A percentile compares a stretch with the other conserved stretches of the same genome.
Conservation (phyloP, 2,329 filamentous ascomycete species). For the Pseudogymnoascus sp. region DNA sequence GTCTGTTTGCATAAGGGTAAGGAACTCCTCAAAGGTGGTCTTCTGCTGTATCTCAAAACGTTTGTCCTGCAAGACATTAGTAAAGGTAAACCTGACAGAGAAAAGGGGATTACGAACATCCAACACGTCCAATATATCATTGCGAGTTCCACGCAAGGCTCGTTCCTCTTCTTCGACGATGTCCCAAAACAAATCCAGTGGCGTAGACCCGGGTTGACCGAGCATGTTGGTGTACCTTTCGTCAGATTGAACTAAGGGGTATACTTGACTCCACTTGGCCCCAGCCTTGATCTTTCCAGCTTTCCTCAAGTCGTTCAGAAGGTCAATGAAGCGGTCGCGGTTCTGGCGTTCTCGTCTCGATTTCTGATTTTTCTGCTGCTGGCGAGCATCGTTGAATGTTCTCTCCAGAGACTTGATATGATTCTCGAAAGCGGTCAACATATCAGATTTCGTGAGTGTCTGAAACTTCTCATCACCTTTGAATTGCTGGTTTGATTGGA, state of each 20-base stretch:
- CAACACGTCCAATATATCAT: slow-evolving; percentile 78
- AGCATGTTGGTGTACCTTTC: slow-evolving; percentile 75
- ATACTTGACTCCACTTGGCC: slow-evolving; percentile 79
- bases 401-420: slow-evolving; percentile 91
- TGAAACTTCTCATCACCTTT: slow-evolving; percentile 78
- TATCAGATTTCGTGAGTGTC: slow-evolving; percentile 75
- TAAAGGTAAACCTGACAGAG: not conserved
- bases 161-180: slow-evolving; percentile 88
- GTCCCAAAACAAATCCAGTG: slow-evolving; percentile 94
- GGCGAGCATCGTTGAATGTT: slow-evolving; percentile 80
- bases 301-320: slow-evolving; percentile 65
- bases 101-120: slow-evolving; percentile 51
- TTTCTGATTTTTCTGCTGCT: slow-evolving; percentile 76
- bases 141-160: slow-evolving; percentile 69
- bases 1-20: slow-evolving; percentile 73
- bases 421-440: slow-evolving; percentile 86
- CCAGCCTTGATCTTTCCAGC: slow-evolving; percentile 80
- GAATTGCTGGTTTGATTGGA: slow-evolving; percentile 69
- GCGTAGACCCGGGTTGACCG: slow-evolving; percentile 74
- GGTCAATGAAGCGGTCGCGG: slow-evolving; percentile 67
- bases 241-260: slow-evolving; percentile 67
- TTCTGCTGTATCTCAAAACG: slow-evolving; percentile 82
- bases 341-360: slow-evolving; percentile 75
- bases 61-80: slow-evolving; percentile 59
- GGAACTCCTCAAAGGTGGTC: slow-evolving; percentile 84